Base-by-base conservation (phyloP, 2,329 filamentous ascomycete species). In the Talaromyces pinophilus region DNA sequence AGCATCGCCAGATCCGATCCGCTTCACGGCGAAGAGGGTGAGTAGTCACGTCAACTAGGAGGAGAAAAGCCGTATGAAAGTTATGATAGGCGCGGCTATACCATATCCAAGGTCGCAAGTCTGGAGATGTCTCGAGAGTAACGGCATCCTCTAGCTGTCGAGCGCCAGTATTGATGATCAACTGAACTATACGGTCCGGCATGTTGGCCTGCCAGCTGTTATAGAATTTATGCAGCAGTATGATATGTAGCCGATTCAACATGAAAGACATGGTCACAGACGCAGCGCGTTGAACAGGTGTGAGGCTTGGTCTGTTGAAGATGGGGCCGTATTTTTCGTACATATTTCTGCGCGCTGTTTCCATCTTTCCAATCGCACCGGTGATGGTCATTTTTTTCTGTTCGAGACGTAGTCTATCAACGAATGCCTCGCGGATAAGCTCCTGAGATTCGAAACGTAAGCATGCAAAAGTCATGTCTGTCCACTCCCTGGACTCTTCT, bases 371-470 rank as follows among this genome's bases (percentile, higher is more conserved):
- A 25, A 93, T 81, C 38, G 91, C 83, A 1, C 85, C 83, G 0
- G 88, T 90, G 59, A 92, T 78, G 17, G 83, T 86, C 44, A 85
- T 85, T 73, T 85, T 86, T 71, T 85, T 85, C 60, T 81, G 82
- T 71, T 91, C 88, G 13, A 92, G 79, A 63, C 86, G 85, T 28
- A 87, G 83, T 52, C 90, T 83, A 73, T 92, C 90, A n/a, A 84
- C 79, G 88, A 89, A 92, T 60, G 92, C 82, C 64, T 84, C 82
- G 15, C 90, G 86, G 77, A 88, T 87, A 83, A 92, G 89, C 76
- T 92, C 90, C 72, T 87, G 88, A 74, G 87, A 86, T 74, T 92
- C 90, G 69, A 91, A 90, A 1, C 90, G 86, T 70, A 93, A 89
- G 8, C 89, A 82, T 1, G 85, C 81, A 38, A 91, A 82, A 2